phyloP scores from a whole-genome alignment of 306 rosid species.

The Trifolium subterraneum region DNA sequence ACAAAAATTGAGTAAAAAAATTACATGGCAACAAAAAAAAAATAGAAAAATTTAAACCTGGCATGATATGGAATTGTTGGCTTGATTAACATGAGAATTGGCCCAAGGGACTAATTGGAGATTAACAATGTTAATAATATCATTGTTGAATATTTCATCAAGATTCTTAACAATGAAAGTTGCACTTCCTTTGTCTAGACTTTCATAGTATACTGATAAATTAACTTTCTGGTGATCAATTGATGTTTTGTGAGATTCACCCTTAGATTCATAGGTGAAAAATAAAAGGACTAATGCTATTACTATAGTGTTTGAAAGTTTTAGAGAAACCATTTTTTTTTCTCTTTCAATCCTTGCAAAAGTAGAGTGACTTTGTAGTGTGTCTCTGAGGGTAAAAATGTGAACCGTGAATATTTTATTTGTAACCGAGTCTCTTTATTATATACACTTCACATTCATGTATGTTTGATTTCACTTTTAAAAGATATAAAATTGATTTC shows the following conservation, averaged over 20 bases:
- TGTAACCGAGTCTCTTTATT: not conserved
- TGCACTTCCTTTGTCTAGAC: conserved; percentile 46
- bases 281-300: conserved; percentile 36
- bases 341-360: not conserved
- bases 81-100: conserved; percentile 41
- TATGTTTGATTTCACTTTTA: too few species aligned
- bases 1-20: too few species aligned
- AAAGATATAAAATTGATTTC: too few species aligned
- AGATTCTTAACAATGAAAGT: conserved; percentile 56
- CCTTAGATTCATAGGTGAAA: conserved; percentile 41
- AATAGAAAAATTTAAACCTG: conserved; percentile 53
- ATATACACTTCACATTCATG: not conserved
- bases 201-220: conserved; percentile 59
- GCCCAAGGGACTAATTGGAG: conserved; percentile 68
- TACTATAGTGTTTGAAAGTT: conserved; percentile 31
- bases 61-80: conserved; percentile 49
- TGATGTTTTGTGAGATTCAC: conserved; percentile 30
- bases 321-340: conserved; percentile 47
- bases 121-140: conserved; percentile 55
- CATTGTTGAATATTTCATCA: conserved; percentile 41
- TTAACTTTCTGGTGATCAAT: conserved; percentile 52
- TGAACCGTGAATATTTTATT: conserved; percentile 25
- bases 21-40: not conserved
- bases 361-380: not conserved
- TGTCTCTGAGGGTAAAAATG: not conserved